Percentiles rank a stretch among this genome's conserved stretches.
phyloP scores from a whole-genome alignment of 768 basidiomycete genomes.

The Auricularia heimuer region DNA sequence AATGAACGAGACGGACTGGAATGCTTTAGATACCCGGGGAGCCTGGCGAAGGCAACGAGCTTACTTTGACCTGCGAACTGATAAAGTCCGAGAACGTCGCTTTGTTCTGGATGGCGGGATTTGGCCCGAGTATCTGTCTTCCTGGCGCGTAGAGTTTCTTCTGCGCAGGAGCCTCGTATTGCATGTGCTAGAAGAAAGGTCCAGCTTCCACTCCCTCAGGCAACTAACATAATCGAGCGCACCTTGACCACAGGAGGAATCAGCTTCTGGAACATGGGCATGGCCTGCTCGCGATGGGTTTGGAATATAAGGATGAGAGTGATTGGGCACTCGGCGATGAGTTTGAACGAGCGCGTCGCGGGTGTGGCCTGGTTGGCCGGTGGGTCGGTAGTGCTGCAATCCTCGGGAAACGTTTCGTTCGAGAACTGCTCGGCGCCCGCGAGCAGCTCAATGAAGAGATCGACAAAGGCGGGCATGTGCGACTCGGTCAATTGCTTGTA shows the following conservation, averaged over 20 bases:
- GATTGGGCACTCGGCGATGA: slow-evolving; percentile 88
- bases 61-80: slow-evolving; percentile 83
- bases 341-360: slow-evolving; percentile 82
- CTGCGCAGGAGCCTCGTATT: slow-evolving; percentile 66
- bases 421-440: slow-evolving; percentile 65
- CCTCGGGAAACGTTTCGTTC: slow-evolving; percentile 59
- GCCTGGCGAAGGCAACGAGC: not conserved
- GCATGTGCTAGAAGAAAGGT: not conserved
- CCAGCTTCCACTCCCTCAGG: not conserved
- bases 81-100: slow-evolving; percentile 74
- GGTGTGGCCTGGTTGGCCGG: slow-evolving; percentile 45
- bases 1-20: slow-evolving; percentile 80
- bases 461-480: slow-evolving; percentile 66
- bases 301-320: slow-evolving; percentile 87
- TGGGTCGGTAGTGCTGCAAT: slow-evolving; percentile 29
- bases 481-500: slow-evolving; percentile 67
- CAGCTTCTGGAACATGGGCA: slow-evolving; percentile 56
- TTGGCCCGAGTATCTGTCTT: slow-evolving; percentile 79
- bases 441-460: slow-evolving; percentile 70
- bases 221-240: not conserved
- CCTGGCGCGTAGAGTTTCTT: slow-evolving; percentile 63
- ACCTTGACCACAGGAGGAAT: slow-evolving; percentile 66
- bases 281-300: slow-evolving; percentile 56
- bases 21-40: not conserved
- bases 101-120: slow-evolving; percentile 61